Percentiles rank a stretch among this genome's conserved stretches.
These are phyloP conservation scores for Ceratocystiopsis sp. DNA, from an alignment of 2,329 filamentous ascomycete genomes.

Conservation along the genomic window DNA sequence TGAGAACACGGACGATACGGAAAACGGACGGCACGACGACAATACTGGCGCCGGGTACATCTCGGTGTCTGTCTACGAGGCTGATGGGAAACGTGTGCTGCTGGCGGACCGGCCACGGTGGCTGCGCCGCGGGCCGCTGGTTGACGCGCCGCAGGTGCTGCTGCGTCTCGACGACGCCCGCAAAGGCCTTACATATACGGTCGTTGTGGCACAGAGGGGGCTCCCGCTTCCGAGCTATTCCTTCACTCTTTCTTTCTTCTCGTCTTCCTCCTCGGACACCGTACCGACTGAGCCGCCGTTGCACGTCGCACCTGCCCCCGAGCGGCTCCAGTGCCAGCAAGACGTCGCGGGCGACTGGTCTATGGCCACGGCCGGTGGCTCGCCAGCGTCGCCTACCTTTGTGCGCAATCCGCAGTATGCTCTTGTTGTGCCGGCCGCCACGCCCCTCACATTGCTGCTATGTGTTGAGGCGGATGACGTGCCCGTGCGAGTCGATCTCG, in stretches of 20 bases:
- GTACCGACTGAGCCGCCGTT: conserved; percentile 27
- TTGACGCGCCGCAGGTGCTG: conserved; percentile 85
- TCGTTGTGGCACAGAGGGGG: conserved; percentile 51
- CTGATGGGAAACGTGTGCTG: conserved; percentile 51
- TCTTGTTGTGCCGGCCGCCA: conserved; percentile 37
- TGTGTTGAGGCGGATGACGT: conserved; percentile 49
- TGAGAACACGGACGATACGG: not conserved
- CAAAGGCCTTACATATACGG: conserved; percentile 27
- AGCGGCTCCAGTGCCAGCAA: conserved; percentile 40
- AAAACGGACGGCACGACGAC: no score
- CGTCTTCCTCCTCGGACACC: conserved; percentile 15
- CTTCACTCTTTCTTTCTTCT: conserved; percentile 81
- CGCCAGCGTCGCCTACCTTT: conserved; percentile 58
- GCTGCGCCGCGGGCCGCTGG: conserved; percentile 63
- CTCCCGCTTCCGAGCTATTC: conserved; percentile 56
- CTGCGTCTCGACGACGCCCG: conserved; percentile 46
- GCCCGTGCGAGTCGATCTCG: conserved; percentile 69
- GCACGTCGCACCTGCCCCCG: conserved; percentile 40
- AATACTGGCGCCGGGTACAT: conserved; percentile 54
- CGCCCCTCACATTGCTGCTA: conserved; percentile 56
- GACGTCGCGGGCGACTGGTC: conserved; percentile 56
- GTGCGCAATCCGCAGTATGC: conserved; percentile 78
- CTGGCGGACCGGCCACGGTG: conserved; percentile 42
- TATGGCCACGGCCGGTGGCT: conserved; percentile 65
- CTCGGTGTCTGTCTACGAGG: conserved; percentile 63